Conservation (phyloP, 2,329 filamentous ascomycete species). For the Aurifilum marmelostoma region DNA sequence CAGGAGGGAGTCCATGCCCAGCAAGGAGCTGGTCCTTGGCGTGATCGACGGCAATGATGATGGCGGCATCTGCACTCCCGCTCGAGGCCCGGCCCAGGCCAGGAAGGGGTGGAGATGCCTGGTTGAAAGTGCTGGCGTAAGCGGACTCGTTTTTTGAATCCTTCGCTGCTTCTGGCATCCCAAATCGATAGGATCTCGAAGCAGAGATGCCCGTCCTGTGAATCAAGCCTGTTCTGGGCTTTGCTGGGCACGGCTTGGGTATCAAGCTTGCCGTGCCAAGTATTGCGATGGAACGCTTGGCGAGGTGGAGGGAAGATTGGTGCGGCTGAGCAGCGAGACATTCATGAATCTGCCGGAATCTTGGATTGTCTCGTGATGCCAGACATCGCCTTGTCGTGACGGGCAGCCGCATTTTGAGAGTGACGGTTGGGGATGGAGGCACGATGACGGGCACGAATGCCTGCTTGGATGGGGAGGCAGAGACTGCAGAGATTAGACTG, state of each 20-base stretch:
- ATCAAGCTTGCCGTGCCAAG: constrained; percentile 28
- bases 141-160: constrained; percentile 6
- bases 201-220: constrained; percentile 15
- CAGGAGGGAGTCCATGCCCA: constrained; percentile 49
- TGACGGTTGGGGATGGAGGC: background rate
- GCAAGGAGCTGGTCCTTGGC: constrained; percentile 49
- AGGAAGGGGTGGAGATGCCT: background rate
- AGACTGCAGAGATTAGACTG: background rate
- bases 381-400: background rate
- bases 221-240: constrained; percentile 16
- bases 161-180: constrained; percentile 19
- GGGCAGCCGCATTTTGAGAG: background rate
- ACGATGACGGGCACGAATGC: background rate
- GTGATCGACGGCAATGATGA: constrained; percentile 45
- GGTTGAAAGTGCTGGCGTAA: constrained; percentile 9
- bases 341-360: background rate
- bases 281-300: constrained; percentile 33
- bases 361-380: background rate
- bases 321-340: constrained; percentile 2
- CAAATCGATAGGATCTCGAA: constrained; percentile 22
- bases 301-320: constrained; percentile 23
- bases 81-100: background rate
- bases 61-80: constrained; percentile 35
- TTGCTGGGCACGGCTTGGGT: constrained; percentile 21
- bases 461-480: no score